A percentile compares a stretch with the other conserved stretches of the same genome.
These are phyloP conservation scores for Prosopis cineraria DNA, from an alignment of 306 rosid genomes.

Conservation along the genomic window DNA sequence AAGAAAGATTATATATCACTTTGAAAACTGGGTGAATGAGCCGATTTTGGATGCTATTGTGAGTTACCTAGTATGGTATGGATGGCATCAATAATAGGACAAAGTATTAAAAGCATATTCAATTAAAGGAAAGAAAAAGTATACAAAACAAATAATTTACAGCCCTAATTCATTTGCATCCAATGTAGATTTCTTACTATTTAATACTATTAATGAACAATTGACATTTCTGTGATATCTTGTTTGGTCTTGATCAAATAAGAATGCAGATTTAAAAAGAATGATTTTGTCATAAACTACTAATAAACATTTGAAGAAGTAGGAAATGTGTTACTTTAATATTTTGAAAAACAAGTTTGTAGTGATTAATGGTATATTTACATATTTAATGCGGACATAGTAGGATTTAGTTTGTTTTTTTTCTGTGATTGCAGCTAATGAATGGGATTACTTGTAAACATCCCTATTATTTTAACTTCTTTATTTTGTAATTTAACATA, in stretches of 20 bases:
- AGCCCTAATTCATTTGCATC: neutral
- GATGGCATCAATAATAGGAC: slow-evolving; percentile 8
- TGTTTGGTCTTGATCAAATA: slow-evolving; percentile 9
- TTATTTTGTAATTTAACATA: neutral
- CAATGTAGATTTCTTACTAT: neutral
- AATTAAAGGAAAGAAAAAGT: neutral
- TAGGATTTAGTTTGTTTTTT: slow-evolving; percentile 7
- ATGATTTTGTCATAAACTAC: neutral
- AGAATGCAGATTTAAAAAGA: neutral
- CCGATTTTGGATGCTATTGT: neutral
- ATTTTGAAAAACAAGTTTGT: slow-evolving; percentile 17
- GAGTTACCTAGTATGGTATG: slow-evolving; percentile 18
- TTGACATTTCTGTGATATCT: neutral
- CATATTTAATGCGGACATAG: slow-evolving; percentile 1
- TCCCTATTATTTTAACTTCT: neutral
- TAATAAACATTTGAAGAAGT: neutral
- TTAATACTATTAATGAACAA: neutral
- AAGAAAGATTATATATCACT: slow-evolving; percentile 23
- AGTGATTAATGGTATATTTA: slow-evolving; percentile 17
- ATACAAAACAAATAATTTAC: neutral
- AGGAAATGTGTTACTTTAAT: slow-evolving; percentile 2
- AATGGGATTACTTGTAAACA: slow-evolving; percentile 19
- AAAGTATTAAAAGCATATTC: neutral
- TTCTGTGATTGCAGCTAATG: slow-evolving; percentile 15
- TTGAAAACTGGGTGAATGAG: slow-evolving; percentile 23